Evolutionary conservation across 2,329 filamentous ascomycete species (phyloP), one percentile per base, ranked within the genome.

Genomic region (Penicillium sp.): DNA sequence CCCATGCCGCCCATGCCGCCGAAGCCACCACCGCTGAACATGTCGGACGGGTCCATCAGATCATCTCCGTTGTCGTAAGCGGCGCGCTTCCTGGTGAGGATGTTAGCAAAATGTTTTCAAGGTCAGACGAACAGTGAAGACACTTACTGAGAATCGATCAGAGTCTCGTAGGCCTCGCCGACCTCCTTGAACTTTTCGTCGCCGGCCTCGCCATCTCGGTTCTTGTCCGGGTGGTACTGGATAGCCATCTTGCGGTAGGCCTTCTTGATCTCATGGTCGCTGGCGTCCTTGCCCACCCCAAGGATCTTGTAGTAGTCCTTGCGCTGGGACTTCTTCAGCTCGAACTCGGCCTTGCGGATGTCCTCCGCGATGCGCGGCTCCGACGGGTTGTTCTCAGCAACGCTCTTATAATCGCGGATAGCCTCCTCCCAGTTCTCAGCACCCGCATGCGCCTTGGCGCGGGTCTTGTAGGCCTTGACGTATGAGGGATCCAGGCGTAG

Each of bases 291-390:
- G 51, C 88, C 79, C 8, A 99, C 77, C 5, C 87, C 89, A 47
- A 99, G 84, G 61, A 97, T 96, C 82, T 96, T 96, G 80, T 99
- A 99, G 77, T 96, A 97, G 69, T 99, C 94, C 75, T 99, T 99
- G 56, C 94, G 83, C 75, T 92, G 88, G 71, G 88, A 89, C 86
- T 97, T 97, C 85, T 99, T 99, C 57, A 97, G 78, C 76, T 99
- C 94, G 24, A 96, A 78, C 76, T 99, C 92, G 1, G 92, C 94
- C 64, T 87, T 89, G 51, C 89, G 87, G 40, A 97, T 84, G 65
- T 99, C 94, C 72, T 89, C 92, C 46, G 82, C 79, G 54, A 97
- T 87, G 13, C 81, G 84, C 38, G 86, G 83, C 70, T 99, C 94
- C 56, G 86, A 81, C 2, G 92, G 92, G 61, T 94, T 90, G 53